phyloP scores from a whole-genome alignment of 495 filamentous ascomycete genomes.

The Lophiotrema nucula region DNA sequence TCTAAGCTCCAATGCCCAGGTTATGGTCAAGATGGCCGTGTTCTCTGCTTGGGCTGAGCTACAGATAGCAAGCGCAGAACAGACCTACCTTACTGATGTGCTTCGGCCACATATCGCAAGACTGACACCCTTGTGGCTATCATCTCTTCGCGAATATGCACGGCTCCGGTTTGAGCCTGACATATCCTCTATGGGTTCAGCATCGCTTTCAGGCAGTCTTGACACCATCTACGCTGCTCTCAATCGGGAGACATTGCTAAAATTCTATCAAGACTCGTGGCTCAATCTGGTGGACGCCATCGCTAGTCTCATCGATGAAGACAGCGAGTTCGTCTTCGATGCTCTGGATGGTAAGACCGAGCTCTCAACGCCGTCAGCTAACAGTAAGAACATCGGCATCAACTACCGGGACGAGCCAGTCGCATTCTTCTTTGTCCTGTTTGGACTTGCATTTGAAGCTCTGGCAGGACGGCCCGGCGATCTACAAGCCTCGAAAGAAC shows the following conservation, averaged over 20 bases:
- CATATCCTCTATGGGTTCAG: conserved; percentile 82
- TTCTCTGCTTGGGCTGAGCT: conserved; percentile 99
- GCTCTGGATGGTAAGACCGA: conserved; percentile 82
- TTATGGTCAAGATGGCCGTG: conserved; percentile 97
- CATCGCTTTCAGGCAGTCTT: conserved; percentile 70
- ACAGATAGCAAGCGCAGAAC: conserved; percentile 92
- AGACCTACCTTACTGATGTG: conserved; percentile 83
- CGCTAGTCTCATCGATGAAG: conserved; percentile 93
- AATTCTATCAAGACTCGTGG: conserved; percentile 98
- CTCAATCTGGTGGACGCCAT: conserved; percentile 95
- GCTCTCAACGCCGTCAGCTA: conserved; percentile 39
- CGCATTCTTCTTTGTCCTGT: conserved; percentile 98
- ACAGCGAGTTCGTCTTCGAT: conserved; percentile 96
- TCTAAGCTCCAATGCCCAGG: conserved; percentile 91
- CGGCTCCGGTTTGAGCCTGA: conserved; percentile 93
- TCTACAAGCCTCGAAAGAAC: conserved; percentile 67
- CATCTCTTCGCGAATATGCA: conserved; percentile 90
- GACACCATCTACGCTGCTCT: conserved; percentile 91
- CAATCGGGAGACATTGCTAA: conserved; percentile 80
- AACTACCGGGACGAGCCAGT: conserved; percentile 98
- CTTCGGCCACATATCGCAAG: conserved; percentile 86
- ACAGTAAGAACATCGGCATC: conserved; percentile 60
- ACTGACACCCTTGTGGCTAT: conserved; percentile 88
- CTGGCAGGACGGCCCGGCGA: conserved; percentile 78
- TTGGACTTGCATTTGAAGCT: conserved; percentile 94